Conservation (phyloP, 2,329 filamentous ascomycete species). For the Aspergillus brunneoviolaceus region DNA sequence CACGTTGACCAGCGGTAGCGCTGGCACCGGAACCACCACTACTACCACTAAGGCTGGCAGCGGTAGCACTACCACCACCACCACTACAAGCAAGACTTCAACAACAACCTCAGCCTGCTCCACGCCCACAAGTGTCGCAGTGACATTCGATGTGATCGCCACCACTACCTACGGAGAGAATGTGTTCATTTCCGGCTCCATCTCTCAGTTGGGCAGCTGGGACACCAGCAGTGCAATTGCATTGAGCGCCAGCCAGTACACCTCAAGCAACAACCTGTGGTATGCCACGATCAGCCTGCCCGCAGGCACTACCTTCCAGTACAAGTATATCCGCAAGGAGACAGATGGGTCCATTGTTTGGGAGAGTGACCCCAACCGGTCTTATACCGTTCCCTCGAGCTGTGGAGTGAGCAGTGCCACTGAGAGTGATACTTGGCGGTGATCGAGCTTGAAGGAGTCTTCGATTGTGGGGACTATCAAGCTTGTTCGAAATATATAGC, state of each 20-base stretch:
- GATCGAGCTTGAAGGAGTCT: background rate
- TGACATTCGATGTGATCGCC: slow-evolving; percentile 62
- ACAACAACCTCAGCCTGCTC: slow-evolving; percentile 18
- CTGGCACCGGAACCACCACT: slow-evolving; percentile 32
- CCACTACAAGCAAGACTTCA: slow-evolving; percentile 14
- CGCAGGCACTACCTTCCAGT: slow-evolving; percentile 59
- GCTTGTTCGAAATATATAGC: background rate
- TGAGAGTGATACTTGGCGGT: slow-evolving; percentile 42
- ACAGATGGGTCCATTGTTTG: slow-evolving; percentile 59
- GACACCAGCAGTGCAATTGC: slow-evolving; percentile 54
- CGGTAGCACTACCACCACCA: background rate
- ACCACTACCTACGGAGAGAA: slow-evolving; percentile 62
- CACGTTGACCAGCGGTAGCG: slow-evolving; percentile 30
- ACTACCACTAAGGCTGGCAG: slow-evolving; percentile 24
- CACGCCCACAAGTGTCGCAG: slow-evolving; percentile 49
- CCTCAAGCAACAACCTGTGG: slow-evolving; percentile 62
- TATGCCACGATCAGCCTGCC: slow-evolving; percentile 54
- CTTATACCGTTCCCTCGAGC: slow-evolving; percentile 41
- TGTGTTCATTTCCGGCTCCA: slow-evolving; percentile 64
- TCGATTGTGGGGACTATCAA: background rate
- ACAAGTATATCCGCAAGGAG: slow-evolving; percentile 65
- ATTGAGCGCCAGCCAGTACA: slow-evolving; percentile 61
- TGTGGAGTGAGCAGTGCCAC: slow-evolving; percentile 35
- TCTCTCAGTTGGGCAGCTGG: slow-evolving; percentile 63
- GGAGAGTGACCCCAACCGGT: slow-evolving; percentile 59